phyloP scores from a whole-genome alignment of 2,329 filamentous ascomycete species.

The Xylaria sp. region DNA sequence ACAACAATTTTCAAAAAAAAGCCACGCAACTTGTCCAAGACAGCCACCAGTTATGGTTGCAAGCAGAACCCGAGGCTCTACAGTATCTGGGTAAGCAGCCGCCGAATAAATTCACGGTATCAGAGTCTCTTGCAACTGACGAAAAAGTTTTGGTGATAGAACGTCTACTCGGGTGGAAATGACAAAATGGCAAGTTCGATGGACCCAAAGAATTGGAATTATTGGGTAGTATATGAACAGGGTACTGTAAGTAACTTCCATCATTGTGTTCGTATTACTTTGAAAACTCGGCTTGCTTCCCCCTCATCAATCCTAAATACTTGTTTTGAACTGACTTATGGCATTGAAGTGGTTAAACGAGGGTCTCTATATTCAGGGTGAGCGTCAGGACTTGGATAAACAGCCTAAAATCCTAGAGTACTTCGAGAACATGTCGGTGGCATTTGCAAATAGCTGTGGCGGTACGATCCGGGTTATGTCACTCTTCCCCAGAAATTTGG shows the following conservation, averaged over 20 bases:
- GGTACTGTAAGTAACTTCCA: slow-evolving; percentile 9
- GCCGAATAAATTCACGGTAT: background rate
- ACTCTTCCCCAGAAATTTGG: background rate
- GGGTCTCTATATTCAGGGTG: background rate
- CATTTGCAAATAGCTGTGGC: slow-evolving; percentile 14
- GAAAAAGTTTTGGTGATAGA: slow-evolving; percentile 1
- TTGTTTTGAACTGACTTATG: slow-evolving; percentile 4
- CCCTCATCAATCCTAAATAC: background rate
- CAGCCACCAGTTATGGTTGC: background rate
- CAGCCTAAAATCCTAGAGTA: slow-evolving; percentile 1
- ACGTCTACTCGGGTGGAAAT: background rate
- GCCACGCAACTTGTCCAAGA: background rate
- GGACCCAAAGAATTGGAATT: slow-evolving; percentile 8
- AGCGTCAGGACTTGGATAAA: background rate
- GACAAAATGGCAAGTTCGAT: background rate
- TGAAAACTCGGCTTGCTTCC: background rate
- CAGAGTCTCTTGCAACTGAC: background rate
- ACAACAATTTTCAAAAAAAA: background rate
- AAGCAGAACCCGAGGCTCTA: background rate
- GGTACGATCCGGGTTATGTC: slow-evolving; percentile 18
- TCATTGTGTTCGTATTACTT: background rate
- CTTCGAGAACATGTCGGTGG: slow-evolving; percentile 20
- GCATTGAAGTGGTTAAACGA: slow-evolving; percentile 16
- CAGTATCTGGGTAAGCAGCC: slow-evolving; percentile 17
- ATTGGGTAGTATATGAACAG: background rate